These are phyloP conservation scores for Ganoderma meredithae DNA, from an alignment of 1,284 basidiomycete species.

Conservation along the genomic window DNA sequence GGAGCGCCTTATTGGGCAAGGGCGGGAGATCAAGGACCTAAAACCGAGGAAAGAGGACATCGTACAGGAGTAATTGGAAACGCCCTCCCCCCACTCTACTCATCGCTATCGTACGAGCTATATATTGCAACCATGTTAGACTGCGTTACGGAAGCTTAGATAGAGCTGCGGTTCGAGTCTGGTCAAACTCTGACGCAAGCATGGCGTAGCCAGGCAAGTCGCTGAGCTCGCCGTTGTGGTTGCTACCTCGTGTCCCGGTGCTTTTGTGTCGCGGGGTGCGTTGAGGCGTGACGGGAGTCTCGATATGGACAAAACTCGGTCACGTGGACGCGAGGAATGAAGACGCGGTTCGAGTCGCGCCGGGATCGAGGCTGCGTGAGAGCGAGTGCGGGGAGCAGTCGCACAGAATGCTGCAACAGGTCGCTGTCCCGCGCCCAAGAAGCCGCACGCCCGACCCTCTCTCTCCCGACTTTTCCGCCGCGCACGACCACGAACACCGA, in stretches of 20 bases:
- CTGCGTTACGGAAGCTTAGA: not conserved
- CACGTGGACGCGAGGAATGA: slow-evolving; percentile 27
- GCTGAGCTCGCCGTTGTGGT: not conserved
- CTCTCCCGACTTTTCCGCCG: not conserved
- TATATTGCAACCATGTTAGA: slow-evolving; percentile 22
- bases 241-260: slow-evolving; percentile 4
- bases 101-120: slow-evolving; percentile 26
- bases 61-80: slow-evolving; percentile 66
- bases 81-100: slow-evolving; percentile 19
- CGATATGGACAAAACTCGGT: slow-evolving; percentile 30
- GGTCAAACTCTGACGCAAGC: not conserved
- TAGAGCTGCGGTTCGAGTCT: not conserved
- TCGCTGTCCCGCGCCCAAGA: not conserved
- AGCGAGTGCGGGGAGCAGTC: not conserved
- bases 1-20: slow-evolving; percentile 76
- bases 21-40: slow-evolving; percentile 73
- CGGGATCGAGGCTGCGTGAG: not conserved
- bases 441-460: not conserved
- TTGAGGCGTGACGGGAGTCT: slow-evolving; percentile 6
- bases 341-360: slow-evolving; percentile 27
- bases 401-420: not conserved
- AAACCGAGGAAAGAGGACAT: slow-evolving; percentile 89
- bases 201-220: not conserved
- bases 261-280: not conserved
- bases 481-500: not conserved